Evolutionary conservation across 2,329 filamentous ascomycete genomes (phyloP), one percentile per base, ranked within the genome.

Genomic region (Trichothecium sympodiale): DNA sequence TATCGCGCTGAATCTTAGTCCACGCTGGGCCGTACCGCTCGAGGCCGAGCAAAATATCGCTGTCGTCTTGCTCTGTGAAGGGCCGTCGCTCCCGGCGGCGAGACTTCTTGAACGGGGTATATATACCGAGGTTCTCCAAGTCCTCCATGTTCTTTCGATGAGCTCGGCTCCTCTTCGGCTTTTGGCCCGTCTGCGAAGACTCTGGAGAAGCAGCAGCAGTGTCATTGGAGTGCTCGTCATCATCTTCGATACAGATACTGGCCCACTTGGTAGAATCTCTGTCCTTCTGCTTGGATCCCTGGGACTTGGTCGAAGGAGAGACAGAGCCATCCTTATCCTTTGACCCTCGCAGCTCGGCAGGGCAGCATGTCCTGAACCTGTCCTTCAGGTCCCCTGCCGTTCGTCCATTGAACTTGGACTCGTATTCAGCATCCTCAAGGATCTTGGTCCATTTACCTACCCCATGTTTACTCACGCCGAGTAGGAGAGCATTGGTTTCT

Each of bases 361-460:
- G 76, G 41, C 75, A 80, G 48, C 75, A 80, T 4, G 76, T 80
- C 34, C 76, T 65, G 47, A 80, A 80, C 10, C 77, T 64, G 50
- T 80, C 76, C 50, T 80, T 80, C 34, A 80, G 52, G 46, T 80
- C 76, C 8, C 73, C 73, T 4, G 74, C 72, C 2, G 69, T 72
- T 39, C 77, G 67, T 13, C 64, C 65, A 45, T 77, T 74, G 56
- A 80, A 80, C 9, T 53, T 62, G 20, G 20, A 25, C 20, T 25
- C 20, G 48, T 77, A 80, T 29, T 67, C 67, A 0, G 65, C 54
- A 41, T 80, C 77, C 34, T 77, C 72, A 17, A 80, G 55, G 23
- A 80, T 80, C 38, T 63, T 70, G 8, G 72, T 77, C 76, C 76
- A 80, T 45, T 72, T 75, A 27, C 76, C 77, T 8, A 80, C 69